These are phyloP conservation scores for Hypoxylon crocopeplum DNA, from an alignment of 495 filamentous ascomycete genomes.

Conservation along the genomic window DNA sequence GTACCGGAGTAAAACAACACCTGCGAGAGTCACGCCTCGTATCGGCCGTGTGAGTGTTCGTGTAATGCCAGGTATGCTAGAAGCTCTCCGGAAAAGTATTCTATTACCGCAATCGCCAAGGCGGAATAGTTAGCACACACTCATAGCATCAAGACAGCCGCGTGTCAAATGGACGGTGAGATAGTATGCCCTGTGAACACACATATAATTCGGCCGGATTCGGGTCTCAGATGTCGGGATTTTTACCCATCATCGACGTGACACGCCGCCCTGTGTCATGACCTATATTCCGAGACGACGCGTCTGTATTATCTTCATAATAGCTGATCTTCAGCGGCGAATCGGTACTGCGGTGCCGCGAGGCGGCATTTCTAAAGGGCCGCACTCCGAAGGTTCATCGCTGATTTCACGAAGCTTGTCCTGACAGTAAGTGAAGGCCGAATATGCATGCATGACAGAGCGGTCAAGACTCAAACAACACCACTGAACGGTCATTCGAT, in stretches of 20 bases:
- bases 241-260: slow-evolving; percentile 1
- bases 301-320: background rate
- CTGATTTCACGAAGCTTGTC: slow-evolving; percentile 20
- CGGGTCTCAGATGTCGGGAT: slow-evolving; percentile 14
- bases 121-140: too few species aligned
- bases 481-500: too few species aligned
- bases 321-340: slow-evolving; percentile 20
- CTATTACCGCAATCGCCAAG: too few species aligned
- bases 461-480: background rate
- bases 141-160: too few species aligned
- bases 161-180: too few species aligned
- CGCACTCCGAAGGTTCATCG: slow-evolving; percentile 29
- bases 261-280: background rate
- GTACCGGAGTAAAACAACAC: slow-evolving; percentile 8
- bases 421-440: slow-evolving; percentile 1
- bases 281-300: slow-evolving; percentile 1
- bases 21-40: slow-evolving; percentile 18
- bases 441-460: slow-evolving; percentile 6
- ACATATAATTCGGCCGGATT: slow-evolving; percentile 2
- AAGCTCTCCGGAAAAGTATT: slow-evolving; percentile 11
- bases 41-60: slow-evolving; percentile 27
- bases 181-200: too few species aligned
- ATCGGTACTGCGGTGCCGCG: slow-evolving; percentile 30
- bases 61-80: slow-evolving; percentile 21
- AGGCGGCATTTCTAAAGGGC: slow-evolving; percentile 28